A percentile compares a stretch with the other conserved stretches of the same genome.
Conservation (phyloP, 225 moss, liverwort and hornwort genomes). For the Neckera pumila region DNA sequence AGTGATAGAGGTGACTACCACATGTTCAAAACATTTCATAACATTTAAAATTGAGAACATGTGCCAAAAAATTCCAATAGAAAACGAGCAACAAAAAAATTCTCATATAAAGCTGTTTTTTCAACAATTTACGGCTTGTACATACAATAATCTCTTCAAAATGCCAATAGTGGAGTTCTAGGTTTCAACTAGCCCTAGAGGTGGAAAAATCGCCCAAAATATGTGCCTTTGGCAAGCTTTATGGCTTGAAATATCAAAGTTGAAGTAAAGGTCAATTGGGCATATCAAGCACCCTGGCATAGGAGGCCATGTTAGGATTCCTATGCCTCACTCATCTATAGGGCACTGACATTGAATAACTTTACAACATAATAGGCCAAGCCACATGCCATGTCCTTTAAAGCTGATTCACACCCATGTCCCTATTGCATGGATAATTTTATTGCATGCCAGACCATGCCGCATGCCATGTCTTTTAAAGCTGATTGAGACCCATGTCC, state of each 20-base stretch:
- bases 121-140: not conserved
- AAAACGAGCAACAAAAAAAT: not conserved
- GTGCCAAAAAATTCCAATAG: not conserved
- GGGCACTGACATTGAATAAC: not conserved
- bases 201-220: not conserved
- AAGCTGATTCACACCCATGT: not conserved
- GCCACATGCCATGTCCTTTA: not conserved
- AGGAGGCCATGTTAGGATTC: accelerated
- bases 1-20: no score
- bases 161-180: accelerated
- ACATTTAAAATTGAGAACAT: not conserved
- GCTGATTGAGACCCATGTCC: no score
- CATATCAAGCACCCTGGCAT: accelerated
- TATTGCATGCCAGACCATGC: no score
- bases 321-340: not conserved
- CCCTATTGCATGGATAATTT: no score
- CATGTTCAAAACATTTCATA: no score
- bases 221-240: not conserved
- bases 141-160: no score
- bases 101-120: accelerated
- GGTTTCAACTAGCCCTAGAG: no score
- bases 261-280: not conserved
- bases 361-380: not conserved
- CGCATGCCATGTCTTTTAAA: no score
- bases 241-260: not conserved